Evolutionary conservation across 2,329 filamentous ascomycete species (phyloP).

Genomic region (Sporothrix brunneoviolacea): DNA sequence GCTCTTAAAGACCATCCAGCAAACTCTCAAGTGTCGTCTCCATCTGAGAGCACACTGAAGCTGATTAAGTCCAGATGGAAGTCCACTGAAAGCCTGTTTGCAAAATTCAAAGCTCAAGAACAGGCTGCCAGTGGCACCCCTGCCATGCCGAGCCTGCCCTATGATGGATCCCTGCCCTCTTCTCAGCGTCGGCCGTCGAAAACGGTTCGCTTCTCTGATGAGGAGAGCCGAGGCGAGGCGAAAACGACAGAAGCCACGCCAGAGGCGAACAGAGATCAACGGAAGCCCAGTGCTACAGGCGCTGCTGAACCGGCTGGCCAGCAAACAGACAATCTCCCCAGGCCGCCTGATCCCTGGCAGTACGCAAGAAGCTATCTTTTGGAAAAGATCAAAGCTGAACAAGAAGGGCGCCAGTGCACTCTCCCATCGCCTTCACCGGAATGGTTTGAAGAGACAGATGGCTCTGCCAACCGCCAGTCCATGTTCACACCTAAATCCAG

Average conservation of each 20-base stretch:
- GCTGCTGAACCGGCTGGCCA: too few relatives aligned
- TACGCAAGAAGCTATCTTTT: conserved; percentile 16
- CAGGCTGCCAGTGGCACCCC: neutral
- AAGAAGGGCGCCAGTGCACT: conserved; percentile 12
- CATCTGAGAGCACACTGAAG: conserved; percentile 3
- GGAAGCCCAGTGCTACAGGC: too few relatives aligned
- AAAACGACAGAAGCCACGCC: neutral
- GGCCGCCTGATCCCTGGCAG: conserved; percentile 13
- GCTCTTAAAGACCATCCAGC: neutral
- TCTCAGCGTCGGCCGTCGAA: conserved; percentile 16
- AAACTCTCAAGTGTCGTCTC: neutral
- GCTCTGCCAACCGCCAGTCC: neutral
- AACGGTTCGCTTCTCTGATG: conserved; percentile 17
- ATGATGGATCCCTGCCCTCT: neutral
- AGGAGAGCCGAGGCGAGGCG: neutral
- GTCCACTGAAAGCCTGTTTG: conserved; percentile 17
- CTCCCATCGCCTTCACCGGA: conserved; percentile 9
- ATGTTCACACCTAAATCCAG: neutral
- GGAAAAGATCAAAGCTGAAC: conserved; percentile 14
- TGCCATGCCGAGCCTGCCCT: neutral
- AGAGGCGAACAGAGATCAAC: too few relatives aligned
- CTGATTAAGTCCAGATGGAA: conserved; percentile 15
- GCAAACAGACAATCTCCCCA: too few relatives aligned
- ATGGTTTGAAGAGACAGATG: conserved; percentile 5
- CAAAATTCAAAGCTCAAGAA: conserved; percentile 14